A percentile compares a stretch with the other conserved stretches of the same genome.
Evolutionary conservation across 1,284 basidiomycete species (phyloP).

Genomic region (Lentinus polychrous): DNA sequence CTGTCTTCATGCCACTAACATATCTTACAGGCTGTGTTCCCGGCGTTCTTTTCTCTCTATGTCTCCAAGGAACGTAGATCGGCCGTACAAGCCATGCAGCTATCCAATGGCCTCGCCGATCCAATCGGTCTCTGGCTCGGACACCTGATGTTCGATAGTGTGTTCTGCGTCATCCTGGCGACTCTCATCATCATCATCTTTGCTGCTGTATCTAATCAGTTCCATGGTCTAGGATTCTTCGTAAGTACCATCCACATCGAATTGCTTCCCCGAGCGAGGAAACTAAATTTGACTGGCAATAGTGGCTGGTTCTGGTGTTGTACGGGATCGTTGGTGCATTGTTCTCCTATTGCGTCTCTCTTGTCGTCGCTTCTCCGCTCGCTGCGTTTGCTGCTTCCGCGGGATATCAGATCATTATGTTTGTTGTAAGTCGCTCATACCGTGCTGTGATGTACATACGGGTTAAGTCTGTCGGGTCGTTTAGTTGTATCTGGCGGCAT

Average conservation of each 20-base stretch:
- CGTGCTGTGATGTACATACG: too few species aligned
- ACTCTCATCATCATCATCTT: constrained; percentile 61
- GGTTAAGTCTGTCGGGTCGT: too few species aligned
- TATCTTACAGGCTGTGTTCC: constrained; percentile 52
- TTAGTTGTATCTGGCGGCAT: constrained; percentile 57
- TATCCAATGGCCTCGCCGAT: constrained; percentile 70
- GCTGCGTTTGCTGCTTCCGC: constrained; percentile 70
- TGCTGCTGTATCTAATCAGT: constrained; percentile 50
- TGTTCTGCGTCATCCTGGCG: constrained; percentile 49
- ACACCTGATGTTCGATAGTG: constrained; percentile 69
- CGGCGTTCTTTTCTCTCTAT: constrained; percentile 76
- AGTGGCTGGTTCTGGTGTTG: constrained; percentile 68
- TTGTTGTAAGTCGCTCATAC: constrained; percentile 58
- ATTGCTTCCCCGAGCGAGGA: background rate
- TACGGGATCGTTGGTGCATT: constrained; percentile 66
- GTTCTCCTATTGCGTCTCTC: constrained; percentile 62
- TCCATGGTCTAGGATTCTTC: constrained; percentile 63
- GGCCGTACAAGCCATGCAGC: constrained; percentile 71
- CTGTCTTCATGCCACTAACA: constrained; percentile 2
- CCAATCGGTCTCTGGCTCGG: constrained; percentile 75
- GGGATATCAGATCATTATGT: constrained; percentile 71
- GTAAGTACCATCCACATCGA: constrained; percentile 35
- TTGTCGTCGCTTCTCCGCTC: constrained; percentile 59
- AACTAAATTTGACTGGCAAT: background rate
- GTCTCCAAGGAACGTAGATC: constrained; percentile 62